These are phyloP conservation scores for Neophaeococcomyces aloes DNA, from an alignment of 2,329 filamentous ascomycete species.

Conservation along the genomic window DNA sequence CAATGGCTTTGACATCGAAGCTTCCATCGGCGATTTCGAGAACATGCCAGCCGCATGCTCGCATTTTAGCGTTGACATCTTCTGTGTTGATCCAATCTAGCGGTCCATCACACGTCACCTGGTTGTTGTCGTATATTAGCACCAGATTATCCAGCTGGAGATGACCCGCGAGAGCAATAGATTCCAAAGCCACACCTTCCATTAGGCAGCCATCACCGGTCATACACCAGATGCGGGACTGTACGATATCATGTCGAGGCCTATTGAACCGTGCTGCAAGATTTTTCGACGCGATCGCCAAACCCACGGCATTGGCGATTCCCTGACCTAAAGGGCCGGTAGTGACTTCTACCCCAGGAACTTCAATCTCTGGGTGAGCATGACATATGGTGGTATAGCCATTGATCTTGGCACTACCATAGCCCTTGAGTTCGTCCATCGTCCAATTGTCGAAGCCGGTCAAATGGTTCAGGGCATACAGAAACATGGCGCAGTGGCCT, in stretches of 20 bases:
- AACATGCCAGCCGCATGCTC: conserved; percentile 46
- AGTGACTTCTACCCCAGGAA: conserved; percentile 47
- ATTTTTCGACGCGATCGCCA: conserved; percentile 48
- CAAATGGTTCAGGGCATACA: conserved; percentile 45
- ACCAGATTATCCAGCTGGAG: conserved; percentile 46
- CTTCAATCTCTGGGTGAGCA: conserved; percentile 42
- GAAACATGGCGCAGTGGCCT: too few species aligned
- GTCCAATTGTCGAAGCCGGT: conserved; percentile 47
- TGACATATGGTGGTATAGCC: conserved; percentile 34
- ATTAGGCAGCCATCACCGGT: conserved; percentile 50
- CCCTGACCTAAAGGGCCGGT: conserved; percentile 49
- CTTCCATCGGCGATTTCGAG: conserved; percentile 45
- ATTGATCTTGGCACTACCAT: conserved; percentile 34
- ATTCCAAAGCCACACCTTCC: conserved; percentile 49
- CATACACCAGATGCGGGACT: conserved; percentile 45
- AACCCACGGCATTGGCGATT: conserved; percentile 48
- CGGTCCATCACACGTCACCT: conserved; percentile 49
- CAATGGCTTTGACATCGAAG: conserved; percentile 40
- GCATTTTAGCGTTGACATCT: conserved; percentile 49
- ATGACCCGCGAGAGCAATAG: conserved; percentile 48
- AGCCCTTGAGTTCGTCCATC: conserved; percentile 47
- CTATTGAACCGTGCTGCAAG: conserved; percentile 43
- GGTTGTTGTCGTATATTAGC: conserved; percentile 52
- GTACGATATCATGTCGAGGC: conserved; percentile 38
- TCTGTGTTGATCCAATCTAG: conserved; percentile 47